Evolutionary conservation across 2,329 filamentous ascomycete genomes (phyloP), one percentile per base, ranked within the genome.

Genomic region (Grosmannia clavigera): DNA sequence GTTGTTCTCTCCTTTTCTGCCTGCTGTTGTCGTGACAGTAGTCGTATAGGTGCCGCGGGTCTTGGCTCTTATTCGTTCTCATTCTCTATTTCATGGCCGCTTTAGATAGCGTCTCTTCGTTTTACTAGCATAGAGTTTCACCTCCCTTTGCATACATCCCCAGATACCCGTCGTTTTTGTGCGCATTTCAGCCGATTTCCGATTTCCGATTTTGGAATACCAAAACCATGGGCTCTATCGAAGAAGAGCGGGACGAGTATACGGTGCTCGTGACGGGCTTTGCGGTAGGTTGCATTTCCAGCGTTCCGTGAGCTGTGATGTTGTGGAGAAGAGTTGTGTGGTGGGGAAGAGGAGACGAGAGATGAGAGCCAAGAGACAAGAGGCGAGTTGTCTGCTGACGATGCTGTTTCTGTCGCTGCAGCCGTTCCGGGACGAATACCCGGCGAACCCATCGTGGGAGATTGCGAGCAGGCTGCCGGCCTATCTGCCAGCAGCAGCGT

Each of bases 391-490:
- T 7, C 25, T 27, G 25, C 16, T 46, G 10, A 43, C 9, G 22
- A 2, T 38, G 53, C 46, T 62, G 56, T 22, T 22, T 46, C 40
- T 43, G 14, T 57, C 40, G 50, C 53, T 22, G 12, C 62, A 92
- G 88, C 86, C 90, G 1, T 95, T 95, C 72, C 84, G 86, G 66
- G 77, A 74, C n/a, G 75, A 85, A 53, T 85, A 85, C 68, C 82
- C 84, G 33, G 75, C 85, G 62, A 95, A 95, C 69, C 89, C 90
- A 10, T 90, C 90, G 3, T 92, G 83, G 80, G 81, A 92, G 68
- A 92, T 95, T 68, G 84, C 87, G 56, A 78, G 77, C 31, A 76
- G 75, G 25, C 81, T 95, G n/a, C 85, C 89, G 3, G 71, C 79
- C 2, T 79, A 81, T 65, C 79, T 92, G 5, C 81, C 83, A 2